Conservation (phyloP, 352 stramenopile species). For the Phytophthora quininea region DNA sequence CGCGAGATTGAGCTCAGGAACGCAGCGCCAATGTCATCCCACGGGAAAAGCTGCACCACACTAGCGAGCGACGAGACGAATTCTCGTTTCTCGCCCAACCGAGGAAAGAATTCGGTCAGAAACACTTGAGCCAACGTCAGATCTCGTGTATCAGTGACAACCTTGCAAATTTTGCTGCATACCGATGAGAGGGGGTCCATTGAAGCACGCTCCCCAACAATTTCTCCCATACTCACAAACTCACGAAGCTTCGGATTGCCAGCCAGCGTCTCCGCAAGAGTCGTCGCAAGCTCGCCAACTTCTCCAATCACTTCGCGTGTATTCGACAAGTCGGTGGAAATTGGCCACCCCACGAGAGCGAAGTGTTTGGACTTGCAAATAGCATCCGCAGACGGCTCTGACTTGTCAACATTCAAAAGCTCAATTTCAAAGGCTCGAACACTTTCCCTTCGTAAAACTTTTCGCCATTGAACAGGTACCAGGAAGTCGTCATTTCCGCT, state of each 20-base stretch:
- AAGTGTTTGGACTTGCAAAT: neutral
- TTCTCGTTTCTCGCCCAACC: neutral
- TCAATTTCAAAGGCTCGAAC: neutral
- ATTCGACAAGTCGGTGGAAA: constrained; percentile 1
- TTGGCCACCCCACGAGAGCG: constrained; percentile 14
- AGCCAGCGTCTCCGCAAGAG: neutral
- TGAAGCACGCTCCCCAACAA: neutral
- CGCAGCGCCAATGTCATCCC: neutral
- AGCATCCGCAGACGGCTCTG: constrained; percentile 1
- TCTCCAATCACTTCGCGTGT: constrained; percentile 1
- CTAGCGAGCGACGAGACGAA: neutral
- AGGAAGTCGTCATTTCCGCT: neutral
- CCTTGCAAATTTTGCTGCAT: neutral
- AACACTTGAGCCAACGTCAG: neutral
- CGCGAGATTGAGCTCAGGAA: neutral
- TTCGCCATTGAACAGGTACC: constrained; percentile 8
- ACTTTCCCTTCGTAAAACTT: neutral
- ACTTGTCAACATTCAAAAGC: constrained; percentile 15
- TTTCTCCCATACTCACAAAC: constrained; percentile 1
- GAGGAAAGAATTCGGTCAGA: neutral
- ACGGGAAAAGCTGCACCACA: neutral
- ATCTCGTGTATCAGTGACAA: neutral
- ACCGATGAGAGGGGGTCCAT: neutral
- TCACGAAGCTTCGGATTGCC: neutral
- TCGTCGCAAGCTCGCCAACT: constrained; percentile 2